These are phyloP conservation scores for Mallotus japonicus DNA, from an alignment of 441 rosid species.

Conservation along the genomic window DNA sequence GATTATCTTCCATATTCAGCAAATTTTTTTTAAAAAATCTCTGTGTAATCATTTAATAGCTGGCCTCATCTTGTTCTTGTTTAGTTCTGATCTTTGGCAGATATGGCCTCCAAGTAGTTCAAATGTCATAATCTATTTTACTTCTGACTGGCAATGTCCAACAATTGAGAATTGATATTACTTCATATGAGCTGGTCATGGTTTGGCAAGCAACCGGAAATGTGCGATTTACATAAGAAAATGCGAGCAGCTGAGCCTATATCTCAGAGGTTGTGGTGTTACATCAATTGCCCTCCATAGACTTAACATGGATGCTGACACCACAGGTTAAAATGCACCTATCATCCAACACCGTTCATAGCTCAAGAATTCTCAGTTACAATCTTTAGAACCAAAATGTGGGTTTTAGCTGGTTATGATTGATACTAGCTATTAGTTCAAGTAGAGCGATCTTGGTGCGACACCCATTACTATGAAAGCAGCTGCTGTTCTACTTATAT, in stretches of 20 bases:
- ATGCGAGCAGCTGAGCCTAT: background rate
- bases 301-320: background rate
- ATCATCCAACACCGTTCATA: background rate
- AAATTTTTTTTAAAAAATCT: background rate
- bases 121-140: slow-evolving; percentile 1
- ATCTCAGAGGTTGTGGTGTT: background rate
- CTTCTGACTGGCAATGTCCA: background rate
- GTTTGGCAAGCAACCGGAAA: background rate
- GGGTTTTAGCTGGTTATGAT: no score
- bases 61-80: background rate
- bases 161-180: background rate
- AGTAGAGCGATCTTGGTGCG: no score
- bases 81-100: background rate
- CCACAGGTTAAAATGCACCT: background rate
- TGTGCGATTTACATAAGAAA: background rate
- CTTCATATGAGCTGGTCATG: background rate
- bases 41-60: background rate
- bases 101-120: background rate
- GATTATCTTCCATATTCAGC: background rate
- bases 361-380: background rate
- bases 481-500: background rate
- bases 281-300: background rate
- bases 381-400: no score
- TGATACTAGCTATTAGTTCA: no score
- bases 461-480: no score